Evolutionary conservation across 345 rosid genomes (phyloP), one percentile per base, ranked within the genome.

Genomic region (Angophora floribunda): DNA sequence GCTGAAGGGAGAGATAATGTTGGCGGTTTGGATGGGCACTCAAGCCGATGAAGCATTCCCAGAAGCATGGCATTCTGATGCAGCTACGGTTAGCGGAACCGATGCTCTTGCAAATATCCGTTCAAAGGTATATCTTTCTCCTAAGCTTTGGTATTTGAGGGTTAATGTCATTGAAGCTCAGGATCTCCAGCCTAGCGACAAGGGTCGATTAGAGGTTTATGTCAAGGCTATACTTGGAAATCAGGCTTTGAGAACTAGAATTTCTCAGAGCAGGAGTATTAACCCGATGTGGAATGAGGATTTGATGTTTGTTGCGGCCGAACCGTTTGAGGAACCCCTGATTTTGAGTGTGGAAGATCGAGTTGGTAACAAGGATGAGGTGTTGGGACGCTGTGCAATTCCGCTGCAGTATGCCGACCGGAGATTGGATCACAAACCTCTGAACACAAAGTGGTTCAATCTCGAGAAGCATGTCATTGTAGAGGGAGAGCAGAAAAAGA

Each of bases 11-110:
- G 99, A 97, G 91, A 87, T 96, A 88, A 97, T 97, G 99, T 78
- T 97, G 75, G 99, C 99, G 51, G 99, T 97, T 86, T 97, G 99
- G 99, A 95, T 95, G 95, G 99, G 99, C 82, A 97, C 98, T 59
- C 99, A 96, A 90, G 99, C 99, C 11, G 99, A 97, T 89, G 99
- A 97, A 90, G 99, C 99, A n/a, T 97, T 97, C 90, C 98, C 99
- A 51, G 99, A 97, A 85, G 99, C 99, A 11, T 97, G 99, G 98
- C 99, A 97, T 87, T 97, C 99, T 1, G 99, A 97, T 94, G 99
- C 99, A 7, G 99, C 98, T 14, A 90, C 97, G 9, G 95, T 97
- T 55, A 94, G 95, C 88, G 99, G 99, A 44, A 87, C 91, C 26
- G 99, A 97, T 85, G 95, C 94, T 78, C 94, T 97, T 70, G 96